Conservation (phyloP, 2,329 filamentous ascomycete species). For the Zalaria sp. region DNA sequence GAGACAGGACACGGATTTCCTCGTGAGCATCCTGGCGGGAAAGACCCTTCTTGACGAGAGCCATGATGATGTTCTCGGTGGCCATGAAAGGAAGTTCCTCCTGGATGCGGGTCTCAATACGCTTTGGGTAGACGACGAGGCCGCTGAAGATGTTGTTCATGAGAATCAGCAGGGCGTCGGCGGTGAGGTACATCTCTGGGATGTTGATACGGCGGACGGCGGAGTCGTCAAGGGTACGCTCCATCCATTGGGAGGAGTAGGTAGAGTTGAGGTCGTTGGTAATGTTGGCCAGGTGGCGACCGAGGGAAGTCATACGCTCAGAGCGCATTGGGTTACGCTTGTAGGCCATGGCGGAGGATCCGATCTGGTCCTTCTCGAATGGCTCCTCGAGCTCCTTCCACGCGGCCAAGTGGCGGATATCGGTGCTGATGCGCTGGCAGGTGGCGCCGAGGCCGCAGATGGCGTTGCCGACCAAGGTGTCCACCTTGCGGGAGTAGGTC, state of each 20-base stretch:
- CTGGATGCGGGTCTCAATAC: slow-evolving; percentile 53
- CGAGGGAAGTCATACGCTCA: slow-evolving; percentile 46
- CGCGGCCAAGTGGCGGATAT: slow-evolving; percentile 59
- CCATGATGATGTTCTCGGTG: slow-evolving; percentile 64
- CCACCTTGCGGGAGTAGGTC: slow-evolving; percentile 69
- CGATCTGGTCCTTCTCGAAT: slow-evolving; percentile 68
- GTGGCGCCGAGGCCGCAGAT: slow-evolving; percentile 67
- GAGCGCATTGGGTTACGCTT: slow-evolving; percentile 48
- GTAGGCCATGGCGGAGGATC: slow-evolving; percentile 52
- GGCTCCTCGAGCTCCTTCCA: slow-evolving; percentile 80
- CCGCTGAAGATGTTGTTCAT: slow-evolving; percentile 60
- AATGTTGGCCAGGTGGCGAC: slow-evolving; percentile 35
- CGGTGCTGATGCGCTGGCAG: slow-evolving; percentile 57
- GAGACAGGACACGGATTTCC: slow-evolving; percentile 65
- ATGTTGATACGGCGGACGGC: slow-evolving; percentile 48
- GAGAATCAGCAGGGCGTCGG: slow-evolving; percentile 24
- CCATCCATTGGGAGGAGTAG: slow-evolving; percentile 60
- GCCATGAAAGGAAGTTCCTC: slow-evolving; percentile 81
- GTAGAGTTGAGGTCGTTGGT: slow-evolving; percentile 48
- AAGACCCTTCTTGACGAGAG: slow-evolving; percentile 53
- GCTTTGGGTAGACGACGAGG: slow-evolving; percentile 63
- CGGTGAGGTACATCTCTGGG: slow-evolving; percentile 33
- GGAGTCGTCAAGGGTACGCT: slow-evolving; percentile 64
- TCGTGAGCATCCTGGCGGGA: slow-evolving; percentile 76
- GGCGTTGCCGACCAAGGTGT: slow-evolving; percentile 69